phyloP scores from a whole-genome alignment of 2,329 filamentous ascomycete species.

The Aspergillus calidoustus region DNA sequence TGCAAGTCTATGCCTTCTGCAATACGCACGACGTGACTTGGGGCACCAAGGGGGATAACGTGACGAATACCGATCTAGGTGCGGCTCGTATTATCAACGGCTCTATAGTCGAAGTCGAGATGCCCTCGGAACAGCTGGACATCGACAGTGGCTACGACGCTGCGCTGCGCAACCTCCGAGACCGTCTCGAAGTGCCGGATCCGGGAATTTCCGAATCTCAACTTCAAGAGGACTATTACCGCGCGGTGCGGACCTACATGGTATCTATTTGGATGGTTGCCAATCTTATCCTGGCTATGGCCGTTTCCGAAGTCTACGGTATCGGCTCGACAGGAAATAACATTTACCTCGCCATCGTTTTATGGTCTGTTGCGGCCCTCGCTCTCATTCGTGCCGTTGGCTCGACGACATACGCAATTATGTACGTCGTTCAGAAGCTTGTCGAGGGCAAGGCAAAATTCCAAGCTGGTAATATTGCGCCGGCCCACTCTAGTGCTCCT shows the following conservation, averaged over 20 bases:
- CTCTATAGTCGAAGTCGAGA: slow-evolving; percentile 88
- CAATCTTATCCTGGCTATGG: slow-evolving; percentile 93
- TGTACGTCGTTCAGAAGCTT: slow-evolving; percentile 81
- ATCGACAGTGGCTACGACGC: slow-evolving; percentile 98
- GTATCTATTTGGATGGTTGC: slow-evolving; percentile 91
- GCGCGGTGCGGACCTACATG: slow-evolving; percentile 96
- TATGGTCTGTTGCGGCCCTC: slow-evolving; percentile 86
- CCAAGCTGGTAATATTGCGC: slow-evolving; percentile 41
- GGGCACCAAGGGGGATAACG: slow-evolving; percentile 98
- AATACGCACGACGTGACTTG: slow-evolving; percentile 99
- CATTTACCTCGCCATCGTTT: slow-evolving; percentile 87
- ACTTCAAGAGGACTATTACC: slow-evolving; percentile 98
- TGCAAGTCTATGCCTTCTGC: slow-evolving; percentile 98
- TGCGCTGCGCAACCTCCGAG: slow-evolving; percentile 91
- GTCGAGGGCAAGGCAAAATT: slow-evolving; percentile 82
- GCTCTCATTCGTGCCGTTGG: slow-evolving; percentile 89
- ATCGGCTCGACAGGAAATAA: slow-evolving; percentile 75
- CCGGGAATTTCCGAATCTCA: slow-evolving; percentile 71
- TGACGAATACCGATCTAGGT: slow-evolving; percentile 89
- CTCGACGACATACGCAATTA: slow-evolving; percentile 76
- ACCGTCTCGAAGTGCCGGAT: slow-evolving; percentile 79
- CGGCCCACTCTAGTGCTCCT: slow-evolving; percentile 29
- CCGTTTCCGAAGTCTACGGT: slow-evolving; percentile 83
- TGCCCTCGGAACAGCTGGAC: slow-evolving; percentile 96
- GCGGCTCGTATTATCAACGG: slow-evolving; percentile 77